Evolutionary conservation across 331 rosid genomes (phyloP).

Genomic region (Erythrophleum ivorense): DNA sequence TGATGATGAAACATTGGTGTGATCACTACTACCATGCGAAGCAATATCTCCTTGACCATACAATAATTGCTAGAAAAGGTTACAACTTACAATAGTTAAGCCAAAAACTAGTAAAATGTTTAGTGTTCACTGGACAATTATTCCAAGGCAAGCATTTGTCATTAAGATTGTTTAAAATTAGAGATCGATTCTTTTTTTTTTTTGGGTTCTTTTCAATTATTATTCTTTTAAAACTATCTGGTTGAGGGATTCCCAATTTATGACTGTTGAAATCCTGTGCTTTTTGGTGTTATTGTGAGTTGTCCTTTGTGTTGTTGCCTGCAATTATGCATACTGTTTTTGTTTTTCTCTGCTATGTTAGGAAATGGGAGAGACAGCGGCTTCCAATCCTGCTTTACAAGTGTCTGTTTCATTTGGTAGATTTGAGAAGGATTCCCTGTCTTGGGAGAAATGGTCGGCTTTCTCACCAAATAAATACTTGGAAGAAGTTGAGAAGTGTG

Average conservation of each 20-base stretch:
- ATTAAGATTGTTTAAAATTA: conserved; percentile 33
- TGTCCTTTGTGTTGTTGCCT: conserved; percentile 34
- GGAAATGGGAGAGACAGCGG: conserved; percentile 65
- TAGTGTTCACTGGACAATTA: too few species aligned
- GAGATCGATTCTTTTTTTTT: conserved; percentile 1
- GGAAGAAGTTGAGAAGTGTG: conserved; percentile 92
- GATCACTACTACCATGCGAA: too few species aligned
- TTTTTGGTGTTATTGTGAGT: conserved; percentile 42
- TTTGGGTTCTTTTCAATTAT: background rate
- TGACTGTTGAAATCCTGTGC: conserved; percentile 21
- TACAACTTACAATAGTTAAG: too few species aligned
- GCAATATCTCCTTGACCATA: too few species aligned
- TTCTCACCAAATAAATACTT: conserved; percentile 84
- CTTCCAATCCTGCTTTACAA: conserved; percentile 57
- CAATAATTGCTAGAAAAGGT: too few species aligned
- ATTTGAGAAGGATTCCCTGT: conserved; percentile 77
- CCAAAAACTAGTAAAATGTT: too few species aligned
- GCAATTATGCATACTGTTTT: conserved; percentile 37
- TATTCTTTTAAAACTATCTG: conserved; percentile 30
- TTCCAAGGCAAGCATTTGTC: conserved; percentile 28
- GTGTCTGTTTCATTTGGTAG: conserved; percentile 85
- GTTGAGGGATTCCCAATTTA: conserved; percentile 16
- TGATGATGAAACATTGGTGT: too few species aligned
- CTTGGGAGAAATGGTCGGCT: conserved; percentile 94
- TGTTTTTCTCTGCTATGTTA: conserved; percentile 35